Evolutionary conservation across 2,329 filamentous ascomycete genomes (phyloP), one percentile per base, ranked within the genome.

Genomic region (Aspergillus terreus): DNA sequence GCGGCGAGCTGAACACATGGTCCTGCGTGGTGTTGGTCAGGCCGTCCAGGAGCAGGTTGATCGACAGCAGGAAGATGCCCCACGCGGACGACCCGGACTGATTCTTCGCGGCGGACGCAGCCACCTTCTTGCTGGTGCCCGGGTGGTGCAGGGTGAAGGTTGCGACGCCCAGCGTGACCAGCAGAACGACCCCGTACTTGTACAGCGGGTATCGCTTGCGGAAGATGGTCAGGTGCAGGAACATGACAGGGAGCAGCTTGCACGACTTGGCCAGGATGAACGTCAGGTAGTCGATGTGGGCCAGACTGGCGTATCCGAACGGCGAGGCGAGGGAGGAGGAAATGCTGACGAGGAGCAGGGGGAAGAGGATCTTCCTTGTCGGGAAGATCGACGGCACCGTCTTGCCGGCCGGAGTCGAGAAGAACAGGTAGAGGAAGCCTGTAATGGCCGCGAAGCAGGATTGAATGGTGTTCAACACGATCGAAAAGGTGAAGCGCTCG

Each of bases 241-340:
- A 86, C 94, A 99, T 97, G 66, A 99, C 94, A 2, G 94, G 94
- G n/a, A 99, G 84, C 17, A 99, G 82, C 77, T 99, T 99, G 86
- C 94, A 99, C 63, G 87, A 92, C 76, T 99, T 97, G 62, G 94
- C 92, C 40, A 99, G 87, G 61, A 96, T 89, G 75, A 95, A 97
- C 27, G 94, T 96, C 66, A 97, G 90, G 75, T 97, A 97, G 81
- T 97, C 94, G 73, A 97, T 91, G 71, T 97, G 91, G 35, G 87
- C 85, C 46, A 97, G 84, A 53, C 85, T 88, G 46, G 94, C 92
- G 74, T 97, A 97, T 61, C 92, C 94, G 66, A 96, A 96, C 2
- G 92, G 92, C n/a, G 87, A 91, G 36, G 92, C 91, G 47, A 97
- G 86, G 4, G 90, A 91, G 63, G 85, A 88, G 4, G 91, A 96